Percentiles rank a stretch among this genome's conserved stretches.
Conservation (phyloP, 108 stramenopile genomes). For the Pseudonitzschia delicatissima region DNA sequence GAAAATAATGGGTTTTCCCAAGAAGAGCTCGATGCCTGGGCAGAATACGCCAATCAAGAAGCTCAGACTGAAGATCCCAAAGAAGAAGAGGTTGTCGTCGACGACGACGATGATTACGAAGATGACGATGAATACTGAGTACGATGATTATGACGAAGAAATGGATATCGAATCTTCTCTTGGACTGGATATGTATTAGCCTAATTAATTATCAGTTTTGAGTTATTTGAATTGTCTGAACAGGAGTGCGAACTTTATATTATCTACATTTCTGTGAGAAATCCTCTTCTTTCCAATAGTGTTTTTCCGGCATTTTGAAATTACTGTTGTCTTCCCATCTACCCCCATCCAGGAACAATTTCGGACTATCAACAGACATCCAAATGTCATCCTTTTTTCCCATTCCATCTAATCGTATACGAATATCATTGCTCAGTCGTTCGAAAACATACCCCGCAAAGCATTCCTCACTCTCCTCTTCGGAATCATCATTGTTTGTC, state of each 20-base stretch:
- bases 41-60: slow-evolving; percentile 14
- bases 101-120: background rate
- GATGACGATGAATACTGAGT: background rate
- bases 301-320: slow-evolving; percentile 25
- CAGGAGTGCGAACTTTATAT: too few species aligned
- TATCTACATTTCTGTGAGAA: slow-evolving; percentile 34
- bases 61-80: slow-evolving; percentile 35
- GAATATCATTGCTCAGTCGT: slow-evolving; percentile 57
- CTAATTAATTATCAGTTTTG: background rate
- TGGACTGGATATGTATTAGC: slow-evolving; percentile 66
- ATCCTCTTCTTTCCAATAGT: slow-evolving; percentile 48
- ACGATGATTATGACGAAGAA: slow-evolving; percentile 57
- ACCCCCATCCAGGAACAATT: slow-evolving; percentile 77
- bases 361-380: slow-evolving; percentile 56
- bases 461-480: slow-evolving; percentile 62
- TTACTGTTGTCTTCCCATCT: slow-evolving; percentile 33
- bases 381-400: slow-evolving; percentile 71
- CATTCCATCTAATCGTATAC: slow-evolving; percentile 68
- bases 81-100: background rate
- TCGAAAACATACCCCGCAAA: slow-evolving; percentile 67
- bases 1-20: background rate
- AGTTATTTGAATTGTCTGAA: background rate
- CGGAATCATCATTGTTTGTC: slow-evolving; percentile 27
- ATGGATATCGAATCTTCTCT: slow-evolving; percentile 73
- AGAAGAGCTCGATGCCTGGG: slow-evolving; percentile 1